Conservation (phyloP, 768 basidiomycete species). For the Mycena haematopus region DNA sequence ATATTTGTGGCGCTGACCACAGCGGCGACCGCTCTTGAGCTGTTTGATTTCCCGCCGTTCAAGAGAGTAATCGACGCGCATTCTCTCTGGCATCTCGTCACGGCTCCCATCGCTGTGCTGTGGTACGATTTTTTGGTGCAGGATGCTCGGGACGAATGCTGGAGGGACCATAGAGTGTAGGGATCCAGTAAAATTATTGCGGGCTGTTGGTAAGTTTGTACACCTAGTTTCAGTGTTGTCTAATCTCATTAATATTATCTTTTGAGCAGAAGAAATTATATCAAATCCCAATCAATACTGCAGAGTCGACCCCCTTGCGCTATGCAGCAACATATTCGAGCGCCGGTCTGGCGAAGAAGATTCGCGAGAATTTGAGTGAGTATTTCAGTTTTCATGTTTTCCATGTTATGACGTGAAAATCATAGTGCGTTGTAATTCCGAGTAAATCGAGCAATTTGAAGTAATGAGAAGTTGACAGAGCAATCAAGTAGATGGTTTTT, state of each 20-base stretch:
- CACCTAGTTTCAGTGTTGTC: not conserved
- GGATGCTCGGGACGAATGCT: slow-evolving; percentile 75
- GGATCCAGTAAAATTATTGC: not conserved
- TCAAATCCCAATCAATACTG: too few species aligned
- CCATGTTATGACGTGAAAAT: too few species aligned
- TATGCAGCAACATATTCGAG: too few species aligned
- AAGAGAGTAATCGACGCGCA: slow-evolving; percentile 86
- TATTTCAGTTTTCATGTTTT: too few species aligned
- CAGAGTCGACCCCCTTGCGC: too few species aligned
- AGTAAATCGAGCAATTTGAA: too few species aligned
- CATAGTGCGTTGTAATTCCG: too few species aligned
- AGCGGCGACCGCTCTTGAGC: slow-evolving; percentile 76
- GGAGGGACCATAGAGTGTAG: slow-evolving; percentile 54
- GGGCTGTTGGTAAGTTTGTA: slow-evolving; percentile 1
- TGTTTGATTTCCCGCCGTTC: slow-evolving; percentile 91
- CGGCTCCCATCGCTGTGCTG: slow-evolving; percentile 72
- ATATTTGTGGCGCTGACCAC: slow-evolving; percentile 75
- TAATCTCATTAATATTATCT: not conserved
- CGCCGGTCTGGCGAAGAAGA: too few species aligned
- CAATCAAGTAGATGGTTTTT: too few species aligned
- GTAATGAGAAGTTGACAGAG: too few species aligned
- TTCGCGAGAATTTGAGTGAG: too few species aligned
- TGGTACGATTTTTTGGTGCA: slow-evolving; percentile 89
- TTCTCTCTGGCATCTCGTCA: slow-evolving; percentile 90
- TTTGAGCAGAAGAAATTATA: not conserved